A percentile compares a stretch with the other conserved stretches of the same genome.
Conservation (phyloP, 495 filamentous ascomycete genomes). For the Beverwykella pulmonaria region DNA sequence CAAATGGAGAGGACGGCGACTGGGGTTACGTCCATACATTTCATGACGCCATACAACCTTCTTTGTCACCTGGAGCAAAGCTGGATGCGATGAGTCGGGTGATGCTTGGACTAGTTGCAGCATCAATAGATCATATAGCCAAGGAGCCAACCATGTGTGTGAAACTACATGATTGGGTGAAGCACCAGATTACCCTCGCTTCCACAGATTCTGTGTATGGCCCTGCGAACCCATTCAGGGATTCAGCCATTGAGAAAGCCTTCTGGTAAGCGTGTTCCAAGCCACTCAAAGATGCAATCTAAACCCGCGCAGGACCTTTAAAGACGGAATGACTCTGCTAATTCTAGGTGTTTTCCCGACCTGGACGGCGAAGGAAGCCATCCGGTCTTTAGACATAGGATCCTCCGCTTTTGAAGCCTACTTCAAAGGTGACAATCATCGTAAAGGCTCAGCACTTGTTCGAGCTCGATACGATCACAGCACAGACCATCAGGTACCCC, state of each 20-base stretch:
- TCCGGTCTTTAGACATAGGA: constrained; percentile 44
- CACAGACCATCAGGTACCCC: constrained; percentile 39
- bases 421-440: constrained; percentile 43
- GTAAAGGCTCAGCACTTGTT: constrained; percentile 45
- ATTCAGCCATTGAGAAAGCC: constrained; percentile 44
- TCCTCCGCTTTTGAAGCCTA: constrained; percentile 49
- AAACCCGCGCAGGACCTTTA: constrained; percentile 46
- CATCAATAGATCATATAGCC: constrained; percentile 21
- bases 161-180: constrained; percentile 45
- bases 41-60: constrained; percentile 37
- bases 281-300: no score
- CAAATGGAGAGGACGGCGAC: constrained; percentile 33
- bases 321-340: constrained; percentile 22
- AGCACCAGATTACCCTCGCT: constrained; percentile 49
- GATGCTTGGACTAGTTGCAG: constrained; percentile 42
- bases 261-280: constrained; percentile 49
- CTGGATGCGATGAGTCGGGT: constrained; percentile 49
- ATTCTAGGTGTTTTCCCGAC: constrained; percentile 37
- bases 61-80: constrained; percentile 21
- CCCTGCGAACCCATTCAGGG: constrained; percentile 52
- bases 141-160: background rate
- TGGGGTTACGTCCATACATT: constrained; percentile 28
- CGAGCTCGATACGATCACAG: constrained; percentile 41
- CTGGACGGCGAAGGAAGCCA: constrained; percentile 19
- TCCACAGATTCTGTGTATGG: constrained; percentile 54